Percentiles rank a stretch among this genome's conserved stretches.
Evolutionary conservation across 148 eudicot species (phyloP).

Genomic region (Rhododendron vialii): DNA sequence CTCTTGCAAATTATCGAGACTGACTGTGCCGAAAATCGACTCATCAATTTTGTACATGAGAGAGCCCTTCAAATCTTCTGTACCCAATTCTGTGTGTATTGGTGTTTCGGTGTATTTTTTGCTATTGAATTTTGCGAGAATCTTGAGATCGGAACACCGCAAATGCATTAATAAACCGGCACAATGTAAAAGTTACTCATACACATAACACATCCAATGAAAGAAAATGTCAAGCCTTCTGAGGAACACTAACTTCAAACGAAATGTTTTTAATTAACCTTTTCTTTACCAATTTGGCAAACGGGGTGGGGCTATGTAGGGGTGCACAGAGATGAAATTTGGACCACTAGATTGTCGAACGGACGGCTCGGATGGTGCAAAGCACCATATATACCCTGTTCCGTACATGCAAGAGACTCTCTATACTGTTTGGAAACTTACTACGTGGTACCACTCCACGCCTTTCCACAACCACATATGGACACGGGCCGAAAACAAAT

Average conservation of each 20-base stretch:
- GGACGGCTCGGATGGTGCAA: too few species aligned
- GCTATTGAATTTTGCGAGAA: background rate
- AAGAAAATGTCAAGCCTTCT: too few species aligned
- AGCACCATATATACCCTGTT: too few species aligned
- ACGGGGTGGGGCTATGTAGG: too few species aligned
- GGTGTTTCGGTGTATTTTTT: background rate
- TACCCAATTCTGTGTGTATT: background rate
- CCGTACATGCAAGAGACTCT: too few species aligned
- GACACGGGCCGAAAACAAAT: background rate
- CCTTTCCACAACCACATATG: background rate
- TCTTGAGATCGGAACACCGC: background rate
- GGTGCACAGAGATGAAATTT: too few species aligned
- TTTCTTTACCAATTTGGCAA: background rate
- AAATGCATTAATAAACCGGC: background rate
- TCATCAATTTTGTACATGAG: background rate
- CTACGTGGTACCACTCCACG: too few species aligned
- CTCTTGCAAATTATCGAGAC: too few species aligned
- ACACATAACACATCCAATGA: background rate
- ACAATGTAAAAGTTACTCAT: too few species aligned
- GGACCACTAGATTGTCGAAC: too few species aligned
- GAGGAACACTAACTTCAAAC: background rate
- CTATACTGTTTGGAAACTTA: too few species aligned
- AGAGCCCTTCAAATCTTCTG: background rate
- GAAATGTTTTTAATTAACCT: background rate
- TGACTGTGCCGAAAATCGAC: too few species aligned